A percentile compares a stretch with the other conserved stretches of the same genome.
These are phyloP conservation scores for Ascochyta clinopodiicola DNA, from an alignment of 2,329 filamentous ascomycete species.

Conservation along the genomic window DNA sequence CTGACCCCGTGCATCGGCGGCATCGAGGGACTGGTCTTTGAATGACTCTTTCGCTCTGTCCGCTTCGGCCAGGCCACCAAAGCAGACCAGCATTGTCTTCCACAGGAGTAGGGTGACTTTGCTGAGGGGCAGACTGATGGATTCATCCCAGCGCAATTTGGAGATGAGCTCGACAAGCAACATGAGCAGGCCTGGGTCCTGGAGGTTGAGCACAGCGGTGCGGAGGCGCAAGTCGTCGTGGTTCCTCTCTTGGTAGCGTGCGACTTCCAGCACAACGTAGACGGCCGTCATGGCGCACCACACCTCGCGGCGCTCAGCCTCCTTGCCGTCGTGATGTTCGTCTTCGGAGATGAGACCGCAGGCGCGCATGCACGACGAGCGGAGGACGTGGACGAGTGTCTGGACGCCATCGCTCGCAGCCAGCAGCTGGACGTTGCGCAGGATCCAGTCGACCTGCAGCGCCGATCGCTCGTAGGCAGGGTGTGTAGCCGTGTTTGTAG, in stretches of 20 bases:
- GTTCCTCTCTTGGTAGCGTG: conserved; percentile 44
- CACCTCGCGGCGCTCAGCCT: conserved; percentile 52
- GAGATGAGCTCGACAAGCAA: conserved; percentile 70
- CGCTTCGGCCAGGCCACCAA: conserved; percentile 79
- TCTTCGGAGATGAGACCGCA: conserved; percentile 37
- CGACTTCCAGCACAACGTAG: conserved; percentile 58
- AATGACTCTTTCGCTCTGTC: conserved; percentile 76
- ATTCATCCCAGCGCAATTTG: conserved; percentile 62
- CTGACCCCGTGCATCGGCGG: conserved; percentile 66
- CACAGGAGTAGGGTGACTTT: conserved; percentile 79
- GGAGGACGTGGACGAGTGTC: conserved; percentile 50
- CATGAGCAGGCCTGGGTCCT: conserved; percentile 69
- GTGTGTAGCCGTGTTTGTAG: conserved; percentile 22
- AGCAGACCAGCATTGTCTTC: conserved; percentile 87
- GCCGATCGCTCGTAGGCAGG: conserved; percentile 41
- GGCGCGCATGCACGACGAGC: conserved; percentile 40
- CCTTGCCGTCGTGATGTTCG: conserved; percentile 43
- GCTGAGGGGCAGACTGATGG: conserved; percentile 63
- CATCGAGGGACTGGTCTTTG: conserved; percentile 62
- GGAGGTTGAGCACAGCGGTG: conserved; percentile 37
- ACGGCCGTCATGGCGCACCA: conserved; percentile 59
- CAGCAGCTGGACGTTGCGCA: conserved; percentile 52
- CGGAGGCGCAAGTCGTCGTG: conserved; percentile 61
- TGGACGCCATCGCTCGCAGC: conserved; percentile 50
- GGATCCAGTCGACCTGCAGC: conserved; percentile 55